Percentiles rank a stretch among this genome's conserved stretches.
phyloP scores from a whole-genome alignment of 305 asterid genomes.

The Rubia peregrina region DNA sequence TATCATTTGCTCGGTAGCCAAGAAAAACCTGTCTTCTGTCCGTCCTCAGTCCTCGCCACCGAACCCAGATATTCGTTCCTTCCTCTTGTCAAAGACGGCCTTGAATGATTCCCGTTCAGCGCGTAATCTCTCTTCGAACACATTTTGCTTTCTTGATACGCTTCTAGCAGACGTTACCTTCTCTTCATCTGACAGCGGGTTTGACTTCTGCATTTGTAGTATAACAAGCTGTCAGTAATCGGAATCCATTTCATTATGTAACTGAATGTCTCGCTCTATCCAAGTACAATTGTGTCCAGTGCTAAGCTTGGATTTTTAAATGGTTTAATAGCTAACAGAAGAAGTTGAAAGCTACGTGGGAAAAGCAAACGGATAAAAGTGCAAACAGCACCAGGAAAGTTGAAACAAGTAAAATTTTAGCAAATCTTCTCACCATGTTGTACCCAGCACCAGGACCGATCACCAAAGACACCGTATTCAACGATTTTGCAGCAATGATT shows the following conservation, averaged over 20 bases:
- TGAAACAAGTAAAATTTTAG: background rate
- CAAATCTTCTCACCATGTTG: constrained; percentile 53
- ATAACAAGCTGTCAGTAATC: constrained; percentile 8
- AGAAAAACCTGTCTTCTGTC: constrained; percentile 23
- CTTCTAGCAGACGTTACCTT: constrained; percentile 28
- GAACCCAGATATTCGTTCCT: constrained; percentile 48
- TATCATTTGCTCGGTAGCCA: background rate
- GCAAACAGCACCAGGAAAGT: background rate
- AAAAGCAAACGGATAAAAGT: background rate
- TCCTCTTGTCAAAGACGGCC: constrained; percentile 75
- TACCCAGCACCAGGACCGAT: constrained; percentile 95
- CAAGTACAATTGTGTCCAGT: background rate
- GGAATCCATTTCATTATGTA: background rate
- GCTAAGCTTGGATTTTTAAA: background rate
- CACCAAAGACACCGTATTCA: constrained; percentile 47
- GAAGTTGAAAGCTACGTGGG: background rate
- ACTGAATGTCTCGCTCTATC: background rate
- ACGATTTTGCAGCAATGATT: constrained; percentile 50
- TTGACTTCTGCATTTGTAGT: constrained; percentile 52
- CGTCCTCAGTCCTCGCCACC: constrained; percentile 36
- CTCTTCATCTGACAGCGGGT: constrained; percentile 65
- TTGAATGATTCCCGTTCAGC: constrained; percentile 80
- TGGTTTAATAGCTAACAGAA: background rate
- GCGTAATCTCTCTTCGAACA: constrained; percentile 64
- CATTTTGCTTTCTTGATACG: constrained; percentile 36